Evolutionary conservation across 2,329 filamentous ascomycete genomes (phyloP).

Genomic region (Xylariaceae sp.): DNA sequence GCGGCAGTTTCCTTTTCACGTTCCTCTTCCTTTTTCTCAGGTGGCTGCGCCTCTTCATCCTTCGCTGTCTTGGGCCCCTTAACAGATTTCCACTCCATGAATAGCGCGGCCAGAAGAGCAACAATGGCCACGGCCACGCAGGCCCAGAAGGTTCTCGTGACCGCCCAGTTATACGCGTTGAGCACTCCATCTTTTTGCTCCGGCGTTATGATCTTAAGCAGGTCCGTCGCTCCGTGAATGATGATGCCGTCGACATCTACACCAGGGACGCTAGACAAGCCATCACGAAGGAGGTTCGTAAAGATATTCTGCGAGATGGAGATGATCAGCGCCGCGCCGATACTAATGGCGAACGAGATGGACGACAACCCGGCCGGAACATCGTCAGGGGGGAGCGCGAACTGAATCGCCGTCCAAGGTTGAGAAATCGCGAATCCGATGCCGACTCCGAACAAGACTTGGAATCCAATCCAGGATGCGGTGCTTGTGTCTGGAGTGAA

Average conservation of each 20-base stretch:
- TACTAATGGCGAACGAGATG: conserved; percentile 11
- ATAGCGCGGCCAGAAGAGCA: conserved; percentile 4
- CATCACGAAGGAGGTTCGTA: conserved; percentile 5
- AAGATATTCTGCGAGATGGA: conserved; percentile 15
- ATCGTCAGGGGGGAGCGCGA: conserved; percentile 4
- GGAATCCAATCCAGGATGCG: conserved; percentile 9
- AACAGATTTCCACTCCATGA: conserved; percentile 13
- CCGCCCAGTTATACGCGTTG: conserved; percentile 7
- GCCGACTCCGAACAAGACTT: conserved; percentile 10
- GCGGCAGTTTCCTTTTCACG: neutral
- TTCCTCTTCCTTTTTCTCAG: no score
- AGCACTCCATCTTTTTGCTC: conserved; percentile 3
- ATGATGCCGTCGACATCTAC: conserved; percentile 5
- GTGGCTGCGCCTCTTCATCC: neutral
- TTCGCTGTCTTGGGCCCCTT: neutral
- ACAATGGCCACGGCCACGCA: conserved; percentile 7
- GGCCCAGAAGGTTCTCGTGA: conserved; percentile 9
- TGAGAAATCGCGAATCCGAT: conserved; percentile 11
- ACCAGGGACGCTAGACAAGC: conserved; percentile 1
- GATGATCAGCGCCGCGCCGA: conserved; percentile 10
- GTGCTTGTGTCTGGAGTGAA: conserved; percentile 3
- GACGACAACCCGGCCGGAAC: conserved; percentile 5
- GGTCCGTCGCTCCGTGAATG: conserved; percentile 6
- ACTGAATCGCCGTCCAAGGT: conserved; percentile 10
- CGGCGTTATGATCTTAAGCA: neutral